Base-by-base conservation (phyloP, 768 basidiomycete species). In the Chiua virens region DNA sequence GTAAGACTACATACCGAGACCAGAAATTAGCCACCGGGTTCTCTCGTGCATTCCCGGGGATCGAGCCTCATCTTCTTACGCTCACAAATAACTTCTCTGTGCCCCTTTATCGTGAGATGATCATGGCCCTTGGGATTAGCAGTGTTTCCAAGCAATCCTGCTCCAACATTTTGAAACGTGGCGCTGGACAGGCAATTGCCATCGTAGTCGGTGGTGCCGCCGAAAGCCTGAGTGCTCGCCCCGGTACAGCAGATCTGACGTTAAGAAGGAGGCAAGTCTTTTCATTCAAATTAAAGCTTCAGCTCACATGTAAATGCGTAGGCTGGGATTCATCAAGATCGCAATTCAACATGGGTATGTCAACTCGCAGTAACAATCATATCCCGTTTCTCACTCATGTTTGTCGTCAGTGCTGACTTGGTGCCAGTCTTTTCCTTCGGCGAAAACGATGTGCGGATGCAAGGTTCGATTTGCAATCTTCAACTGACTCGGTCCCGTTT, bases 361-460 rank as follows among this genome's bases (percentile, higher is more conserved):
- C 35, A 40, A 25, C 46, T 55, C 15, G 5, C 11, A 3, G 20
- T 5, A 45, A 22, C 8, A 21, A 20, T n/a, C n/a, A 21, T n/a
- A 25, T 42, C 41, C 35, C 44, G 36, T 27, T 52, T 14, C 44
- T 36, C 22, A 49, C 52, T 39, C 30, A 54, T 22, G 46, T 50
- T 11, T 42, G 28, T 14, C 47, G 21, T 14, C 57, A 94, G 93
- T 47, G 97, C 97, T 35, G 92, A 95, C 62, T 76, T 99, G 11
- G 97, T 99, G 0, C 97, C 97, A 0, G 95, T 98, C 4, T 98
- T 99, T 65, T 95, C 92, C 6, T 99, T 99, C 60, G 97, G 97
- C 13, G 97, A 99, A 75, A 98, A 98, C 66, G 97, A 98, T 68
- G 95, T 95, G 54, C 9, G 63, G 82, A 77, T 41, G 13, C 36